These are phyloP conservation scores for Prunus campanulata DNA, from an alignment of 306 rosid genomes.

Conservation along the genomic window DNA sequence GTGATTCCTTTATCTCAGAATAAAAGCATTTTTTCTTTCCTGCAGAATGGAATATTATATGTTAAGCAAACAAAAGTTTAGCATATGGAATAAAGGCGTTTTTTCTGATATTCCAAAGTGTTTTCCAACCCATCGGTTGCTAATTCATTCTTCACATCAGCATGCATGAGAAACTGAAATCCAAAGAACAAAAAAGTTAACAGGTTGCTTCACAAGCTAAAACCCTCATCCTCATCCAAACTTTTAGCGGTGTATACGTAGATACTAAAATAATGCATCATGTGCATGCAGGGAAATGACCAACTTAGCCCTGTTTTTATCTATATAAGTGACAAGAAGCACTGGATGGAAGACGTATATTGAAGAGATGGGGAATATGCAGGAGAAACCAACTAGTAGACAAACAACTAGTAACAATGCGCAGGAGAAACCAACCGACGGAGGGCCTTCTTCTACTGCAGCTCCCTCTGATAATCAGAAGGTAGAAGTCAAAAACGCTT, in stretches of 20 bases:
- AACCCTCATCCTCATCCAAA: neutral
- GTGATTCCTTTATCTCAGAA: neutral
- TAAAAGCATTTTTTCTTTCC: neutral
- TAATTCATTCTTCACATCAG: too few species aligned
- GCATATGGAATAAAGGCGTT: neutral
- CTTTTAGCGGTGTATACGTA: neutral
- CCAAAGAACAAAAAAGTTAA: neutral
- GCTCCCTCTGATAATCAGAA: neutral
- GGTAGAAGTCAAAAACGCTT: neutral
- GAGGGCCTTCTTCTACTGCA: neutral
- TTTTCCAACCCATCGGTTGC: neutral
- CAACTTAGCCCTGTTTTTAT: neutral
- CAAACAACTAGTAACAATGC: neutral
- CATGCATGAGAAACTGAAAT: too few species aligned
- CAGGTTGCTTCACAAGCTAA: neutral
- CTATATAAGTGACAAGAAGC: neutral
- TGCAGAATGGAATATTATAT: neutral
- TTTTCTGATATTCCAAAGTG: neutral
- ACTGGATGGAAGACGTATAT: neutral
- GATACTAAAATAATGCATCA: too few species aligned
- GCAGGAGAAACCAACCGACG: neutral
- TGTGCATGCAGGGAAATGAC: neutral
- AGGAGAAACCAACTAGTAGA: neutral
- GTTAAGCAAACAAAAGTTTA: neutral
- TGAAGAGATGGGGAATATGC: conserved; percentile 27